Evolutionary conservation across 2,329 filamentous ascomycete genomes (phyloP).

Genomic region (Colletotrichum acutatum): DNA sequence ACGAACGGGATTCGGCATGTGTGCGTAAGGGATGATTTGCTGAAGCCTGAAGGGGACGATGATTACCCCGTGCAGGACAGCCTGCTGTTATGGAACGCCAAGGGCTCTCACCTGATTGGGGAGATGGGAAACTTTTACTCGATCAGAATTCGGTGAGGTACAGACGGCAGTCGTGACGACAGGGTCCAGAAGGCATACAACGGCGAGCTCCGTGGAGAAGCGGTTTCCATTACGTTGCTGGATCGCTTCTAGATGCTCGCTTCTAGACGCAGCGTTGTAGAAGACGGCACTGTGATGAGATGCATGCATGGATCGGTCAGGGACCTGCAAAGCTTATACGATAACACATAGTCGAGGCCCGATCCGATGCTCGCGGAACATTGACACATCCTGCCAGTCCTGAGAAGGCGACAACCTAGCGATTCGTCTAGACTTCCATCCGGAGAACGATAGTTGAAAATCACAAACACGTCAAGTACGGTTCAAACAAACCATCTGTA

Average conservation of each 20-base stretch:
- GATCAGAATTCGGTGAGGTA: conserved; percentile 8
- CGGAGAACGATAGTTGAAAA: neutral
- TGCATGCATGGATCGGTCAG: conserved; percentile 17
- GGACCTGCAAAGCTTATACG: conserved; percentile 26
- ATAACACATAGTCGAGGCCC: neutral
- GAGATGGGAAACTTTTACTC: conserved; percentile 19
- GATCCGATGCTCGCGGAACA: neutral
- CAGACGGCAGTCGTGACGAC: neutral
- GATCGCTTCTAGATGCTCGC: conserved; percentile 1
- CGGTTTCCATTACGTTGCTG: conserved; percentile 26
- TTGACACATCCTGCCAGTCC: neutral
- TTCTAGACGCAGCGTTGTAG: neutral
- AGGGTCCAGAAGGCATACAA: neutral
- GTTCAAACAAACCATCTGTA: neutral
- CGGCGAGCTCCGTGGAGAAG: conserved; percentile 26
- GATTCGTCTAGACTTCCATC: neutral
- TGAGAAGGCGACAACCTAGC: neutral
- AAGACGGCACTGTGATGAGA: neutral
- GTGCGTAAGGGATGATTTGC: neutral
- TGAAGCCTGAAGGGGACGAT: neutral
- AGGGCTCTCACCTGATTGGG: conserved; percentile 1
- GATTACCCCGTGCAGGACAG: neutral
- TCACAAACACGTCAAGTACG: neutral
- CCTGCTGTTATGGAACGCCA: neutral
- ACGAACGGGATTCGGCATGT: neutral